Conservation (phyloP, 2,329 filamentous ascomycete species). For the Capronia americana region DNA sequence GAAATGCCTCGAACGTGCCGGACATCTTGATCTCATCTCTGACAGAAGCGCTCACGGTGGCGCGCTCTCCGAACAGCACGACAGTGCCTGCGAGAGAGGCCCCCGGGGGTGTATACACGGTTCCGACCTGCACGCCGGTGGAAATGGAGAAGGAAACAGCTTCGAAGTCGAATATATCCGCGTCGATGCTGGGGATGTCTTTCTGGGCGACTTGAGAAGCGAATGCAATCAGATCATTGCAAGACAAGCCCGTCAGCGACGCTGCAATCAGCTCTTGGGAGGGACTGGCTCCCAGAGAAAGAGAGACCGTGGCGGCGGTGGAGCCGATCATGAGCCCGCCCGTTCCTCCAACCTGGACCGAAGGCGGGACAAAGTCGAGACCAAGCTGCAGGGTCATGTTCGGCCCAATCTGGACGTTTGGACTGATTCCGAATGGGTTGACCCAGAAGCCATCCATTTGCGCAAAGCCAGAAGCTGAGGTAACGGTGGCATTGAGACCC, state of each 20-base stretch:
- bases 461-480: slow-evolving; percentile 2
- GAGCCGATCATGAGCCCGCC: slow-evolving; percentile 2
- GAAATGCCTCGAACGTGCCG: slow-evolving; percentile 5
- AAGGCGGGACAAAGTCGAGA: background rate
- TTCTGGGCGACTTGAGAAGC: slow-evolving; percentile 3
- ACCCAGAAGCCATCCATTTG: slow-evolving; percentile 7
- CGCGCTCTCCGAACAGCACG: background rate
- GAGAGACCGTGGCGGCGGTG: slow-evolving; percentile 3
- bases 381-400: slow-evolving; percentile 3
- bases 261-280: background rate
- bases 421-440: slow-evolving; percentile 5
- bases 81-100: slow-evolving; percentile 2
- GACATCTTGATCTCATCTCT: slow-evolving; percentile 2
- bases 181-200: background rate
- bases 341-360: slow-evolving; percentile 1
- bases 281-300: slow-evolving; percentile 2
- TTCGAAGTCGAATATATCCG: slow-evolving; percentile 1
- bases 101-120: background rate
- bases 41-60: background rate
- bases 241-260: background rate
- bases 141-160: background rate
- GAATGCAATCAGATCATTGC: slow-evolving; percentile 5
- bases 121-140: slow-evolving; percentile 2
- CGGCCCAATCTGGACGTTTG: background rate
- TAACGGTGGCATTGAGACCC: slow-evolving; percentile 3